These are phyloP conservation scores for Quercus phellos DNA, from an alignment of 331 rosid genomes.

Conservation along the genomic window DNA sequence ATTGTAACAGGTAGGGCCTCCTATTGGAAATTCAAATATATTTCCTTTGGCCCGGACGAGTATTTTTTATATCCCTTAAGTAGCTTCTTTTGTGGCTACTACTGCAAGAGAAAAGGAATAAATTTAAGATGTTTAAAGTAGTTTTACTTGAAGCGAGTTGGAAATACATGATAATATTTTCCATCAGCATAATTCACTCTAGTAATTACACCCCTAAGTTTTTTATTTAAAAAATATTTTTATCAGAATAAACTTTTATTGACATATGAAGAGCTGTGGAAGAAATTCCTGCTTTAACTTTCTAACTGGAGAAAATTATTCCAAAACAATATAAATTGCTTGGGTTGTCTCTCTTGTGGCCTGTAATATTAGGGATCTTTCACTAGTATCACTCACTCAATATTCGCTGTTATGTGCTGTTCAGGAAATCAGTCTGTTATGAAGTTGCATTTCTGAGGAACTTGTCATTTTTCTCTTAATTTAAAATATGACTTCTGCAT, in stretches of 20 bases:
- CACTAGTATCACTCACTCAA: not conserved
- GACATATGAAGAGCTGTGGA: not conserved
- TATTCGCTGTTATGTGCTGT: not conserved
- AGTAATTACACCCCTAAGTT: not conserved
- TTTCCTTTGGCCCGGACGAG: not conserved
- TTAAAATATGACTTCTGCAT: not conserved
- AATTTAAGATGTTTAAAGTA: not conserved
- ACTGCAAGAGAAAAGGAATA: not conserved
- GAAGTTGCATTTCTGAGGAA: not conserved
- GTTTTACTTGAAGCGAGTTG: not conserved
- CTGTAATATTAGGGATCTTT: not conserved
- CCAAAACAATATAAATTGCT: not conserved
- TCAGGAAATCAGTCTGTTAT: not conserved
- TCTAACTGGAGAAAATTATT: not conserved
- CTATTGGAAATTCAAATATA: slow-evolving; percentile 7
- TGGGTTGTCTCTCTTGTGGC: not conserved
- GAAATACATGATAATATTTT: not conserved
- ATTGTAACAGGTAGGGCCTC: slow-evolving; percentile 73
- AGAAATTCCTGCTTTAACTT: not conserved
- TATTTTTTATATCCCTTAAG: not conserved
- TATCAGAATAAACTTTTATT: not conserved
- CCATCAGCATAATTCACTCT: not conserved
- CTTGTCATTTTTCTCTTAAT: not conserved
- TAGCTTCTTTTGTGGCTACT: not conserved
- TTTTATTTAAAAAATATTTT: not conserved